Conservation (phyloP, 2,329 filamentous ascomycete genomes). For the Chaetomium globosum region DNA sequence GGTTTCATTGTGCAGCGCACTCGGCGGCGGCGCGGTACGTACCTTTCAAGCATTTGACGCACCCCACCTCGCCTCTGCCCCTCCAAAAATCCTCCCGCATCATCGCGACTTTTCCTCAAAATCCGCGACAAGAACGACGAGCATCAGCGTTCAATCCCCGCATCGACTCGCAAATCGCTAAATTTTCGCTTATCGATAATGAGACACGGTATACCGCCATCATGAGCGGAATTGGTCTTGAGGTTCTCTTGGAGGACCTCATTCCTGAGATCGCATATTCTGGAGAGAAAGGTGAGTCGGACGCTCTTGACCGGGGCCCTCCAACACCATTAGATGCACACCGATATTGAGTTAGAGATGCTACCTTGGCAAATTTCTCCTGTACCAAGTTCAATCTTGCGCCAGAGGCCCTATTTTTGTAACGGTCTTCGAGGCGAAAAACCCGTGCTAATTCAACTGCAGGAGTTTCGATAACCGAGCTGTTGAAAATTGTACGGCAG, state of each 20-base stretch:
- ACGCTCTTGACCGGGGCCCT: neutral
- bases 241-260: conserved; percentile 51
- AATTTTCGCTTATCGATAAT: conserved; percentile 33
- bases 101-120: conserved; percentile 9
- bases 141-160: conserved; percentile 34
- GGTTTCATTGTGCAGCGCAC: neutral
- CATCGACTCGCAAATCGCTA: conserved; percentile 30
- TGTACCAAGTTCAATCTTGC: neutral
- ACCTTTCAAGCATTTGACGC: neutral
- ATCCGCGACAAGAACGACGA: conserved; percentile 25
- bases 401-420: neutral
- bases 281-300: conserved; percentile 47
- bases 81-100: conserved; percentile 29
- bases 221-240: conserved; percentile 44
- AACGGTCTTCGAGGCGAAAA: neutral
- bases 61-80: conserved; percentile 33
- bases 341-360: neutral
- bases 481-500: conserved; percentile 36
- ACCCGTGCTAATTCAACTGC: conserved; percentile 26
- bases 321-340: neutral
- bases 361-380: neutral
- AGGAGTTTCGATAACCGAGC: conserved; percentile 34
- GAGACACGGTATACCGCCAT: conserved; percentile 40
- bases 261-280: conserved; percentile 50
- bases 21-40: conserved; percentile 13